Base-by-base conservation (phyloP, 225 moss, liverwort and hornwort species). In the Pseudisothecium myosuroides region DNA sequence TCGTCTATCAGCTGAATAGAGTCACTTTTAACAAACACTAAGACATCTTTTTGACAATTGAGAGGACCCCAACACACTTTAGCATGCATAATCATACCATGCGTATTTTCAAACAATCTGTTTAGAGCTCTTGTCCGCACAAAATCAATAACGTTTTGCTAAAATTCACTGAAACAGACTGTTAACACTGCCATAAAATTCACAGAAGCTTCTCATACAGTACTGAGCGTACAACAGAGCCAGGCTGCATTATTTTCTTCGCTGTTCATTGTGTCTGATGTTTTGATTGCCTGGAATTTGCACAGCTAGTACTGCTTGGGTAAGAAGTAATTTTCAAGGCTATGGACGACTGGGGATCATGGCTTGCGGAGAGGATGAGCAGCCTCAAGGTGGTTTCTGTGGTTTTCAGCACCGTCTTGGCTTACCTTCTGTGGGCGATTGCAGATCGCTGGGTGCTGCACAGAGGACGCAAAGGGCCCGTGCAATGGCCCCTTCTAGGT, bases 401-500 rank as follows among this genome's bases (percentile, higher is more conserved):
- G 1, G 62, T 84, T 24, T 54, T 85, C 3, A 81, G 85, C 82
- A 58, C 74, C 43, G 20, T 87, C 43, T 28, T 82, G 55, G 93
- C 91, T 31, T 93, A 82, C 85, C 45, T 93, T 54, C 85, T 91
- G 77, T 91, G 87, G 88, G 93, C 88, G 11, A 65, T 72, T 36
- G 83, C 82, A 27, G 89, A 83, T 88, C 82, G n/a, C 26, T 91
- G 90, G 83, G 26, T 87, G 29, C 86, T 91, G 56, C 88, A 80
- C 67, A 83, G 88, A 80, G 76, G 83, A 65, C 67, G 81, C 49
- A 93, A 83, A 71, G 91, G 90, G 45, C 88, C 93, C 6, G n/a
- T 82, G 72, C 91, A 91, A 6, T 93, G 93, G 93, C 91, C 93
- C 59, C 75, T 92, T 63, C 60, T 91, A 58, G 92, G 91, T 88